Conservation (phyloP, 345 rosid genomes). For the Bretschneidera sinensis region DNA sequence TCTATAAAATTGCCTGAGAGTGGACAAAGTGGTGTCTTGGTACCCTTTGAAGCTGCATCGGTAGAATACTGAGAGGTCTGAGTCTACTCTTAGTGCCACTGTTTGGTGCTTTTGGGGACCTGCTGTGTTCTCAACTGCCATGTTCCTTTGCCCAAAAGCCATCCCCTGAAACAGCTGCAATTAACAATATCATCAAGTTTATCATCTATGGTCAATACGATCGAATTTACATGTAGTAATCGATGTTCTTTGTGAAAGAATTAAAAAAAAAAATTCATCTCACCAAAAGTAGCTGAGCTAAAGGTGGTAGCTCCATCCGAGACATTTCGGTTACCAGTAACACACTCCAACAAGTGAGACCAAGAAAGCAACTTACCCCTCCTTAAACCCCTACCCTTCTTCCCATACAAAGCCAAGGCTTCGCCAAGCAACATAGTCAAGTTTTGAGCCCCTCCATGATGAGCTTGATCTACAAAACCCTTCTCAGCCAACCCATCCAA, state of each 20-base stretch:
- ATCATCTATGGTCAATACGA: background rate
- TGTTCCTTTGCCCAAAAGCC: constrained; percentile 82
- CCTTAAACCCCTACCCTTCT: background rate
- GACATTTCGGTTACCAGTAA: constrained; percentile 41
- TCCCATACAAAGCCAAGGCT: constrained; percentile 40
- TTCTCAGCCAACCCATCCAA: constrained; percentile 46
- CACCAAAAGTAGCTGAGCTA: constrained; percentile 69
- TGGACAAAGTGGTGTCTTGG: constrained; percentile 67
- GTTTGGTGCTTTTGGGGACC: constrained; percentile 70
- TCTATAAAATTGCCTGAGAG: constrained; percentile 64
- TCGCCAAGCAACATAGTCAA: constrained; percentile 34
- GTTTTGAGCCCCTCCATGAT: constrained; percentile 22
- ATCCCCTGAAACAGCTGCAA: constrained; percentile 57
- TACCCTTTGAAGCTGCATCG: constrained; percentile 65
- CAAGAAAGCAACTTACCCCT: constrained; percentile 22
- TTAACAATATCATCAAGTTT: constrained; percentile 7
- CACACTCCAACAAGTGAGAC: background rate
- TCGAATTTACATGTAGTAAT: background rate
- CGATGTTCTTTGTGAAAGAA: background rate
- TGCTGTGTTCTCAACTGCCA: constrained; percentile 73
- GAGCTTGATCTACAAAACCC: constrained; percentile 14
- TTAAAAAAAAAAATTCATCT: background rate
- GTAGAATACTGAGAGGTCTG: constrained; percentile 55
- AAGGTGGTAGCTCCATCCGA: constrained; percentile 48
- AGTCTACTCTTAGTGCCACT: constrained; percentile 51